Conservation (phyloP, 805 yeast genomes). For the Kazachstania psychrophila region DNA sequence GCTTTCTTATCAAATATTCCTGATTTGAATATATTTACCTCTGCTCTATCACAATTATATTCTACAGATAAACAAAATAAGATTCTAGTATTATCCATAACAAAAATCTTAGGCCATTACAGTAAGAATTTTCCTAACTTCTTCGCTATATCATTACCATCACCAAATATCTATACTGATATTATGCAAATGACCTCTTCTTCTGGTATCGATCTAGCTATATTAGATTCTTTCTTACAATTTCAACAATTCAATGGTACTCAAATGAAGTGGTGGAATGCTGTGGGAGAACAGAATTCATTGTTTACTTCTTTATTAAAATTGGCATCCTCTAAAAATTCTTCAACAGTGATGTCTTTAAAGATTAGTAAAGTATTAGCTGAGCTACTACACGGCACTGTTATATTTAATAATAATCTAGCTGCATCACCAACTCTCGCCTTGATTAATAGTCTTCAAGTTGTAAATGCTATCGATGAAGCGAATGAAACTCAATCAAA, state of each 20-base stretch:
- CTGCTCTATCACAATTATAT: conserved; percentile 36
- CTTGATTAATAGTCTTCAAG: conserved; percentile 41
- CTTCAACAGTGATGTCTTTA: conserved; percentile 24
- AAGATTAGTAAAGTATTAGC: conserved; percentile 45
- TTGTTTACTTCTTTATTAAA: conserved; percentile 59
- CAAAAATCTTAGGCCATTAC: conserved; percentile 37
- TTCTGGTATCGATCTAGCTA: conserved; percentile 45
- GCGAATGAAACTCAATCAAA: conserved; percentile 5
- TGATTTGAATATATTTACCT: conserved; percentile 32
- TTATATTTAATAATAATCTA: conserved; percentile 42
- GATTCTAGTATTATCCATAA: conserved; percentile 39
- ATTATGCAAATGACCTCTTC: conserved; percentile 29
- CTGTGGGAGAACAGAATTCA: conserved; percentile 40
- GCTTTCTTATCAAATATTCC: conserved; percentile 37
- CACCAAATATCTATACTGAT: conserved; percentile 31
- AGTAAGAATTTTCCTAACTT: conserved; percentile 32
- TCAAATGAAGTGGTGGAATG: conserved; percentile 75
- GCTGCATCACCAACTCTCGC: conserved; percentile 48
- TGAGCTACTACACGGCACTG: conserved; percentile 41
- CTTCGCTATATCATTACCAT: conserved; percentile 25
- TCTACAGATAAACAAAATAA: conserved; percentile 33
- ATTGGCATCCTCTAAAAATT: conserved; percentile 35
- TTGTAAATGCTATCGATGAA: conserved; percentile 7
- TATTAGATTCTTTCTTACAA: conserved; percentile 52
- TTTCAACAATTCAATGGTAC: conserved; percentile 45